Evolutionary conservation across 768 basidiomycete genomes (phyloP).

Genomic region (Trametes sanguinea): DNA sequence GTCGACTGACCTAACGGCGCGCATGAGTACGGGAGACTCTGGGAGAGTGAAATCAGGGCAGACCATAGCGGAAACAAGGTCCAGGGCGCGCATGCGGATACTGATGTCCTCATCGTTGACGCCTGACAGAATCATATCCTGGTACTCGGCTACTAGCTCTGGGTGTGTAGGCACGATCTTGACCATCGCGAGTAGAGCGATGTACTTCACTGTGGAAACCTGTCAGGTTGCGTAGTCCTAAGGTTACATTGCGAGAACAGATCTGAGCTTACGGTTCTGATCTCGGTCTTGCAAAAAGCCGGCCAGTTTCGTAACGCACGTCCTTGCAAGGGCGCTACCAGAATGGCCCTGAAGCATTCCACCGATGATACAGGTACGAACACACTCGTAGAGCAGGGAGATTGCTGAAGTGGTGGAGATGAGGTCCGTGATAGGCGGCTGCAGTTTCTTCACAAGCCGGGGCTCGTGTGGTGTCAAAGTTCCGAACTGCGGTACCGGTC

Average conservation of each 20-base stretch:
- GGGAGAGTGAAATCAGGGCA: constrained; percentile 20
- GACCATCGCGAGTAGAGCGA: constrained; percentile 90
- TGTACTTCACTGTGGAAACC: constrained; percentile 83
- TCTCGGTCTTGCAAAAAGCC: constrained; percentile 90
- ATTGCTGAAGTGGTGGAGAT: constrained; percentile 96
- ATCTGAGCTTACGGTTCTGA: constrained; percentile 78
- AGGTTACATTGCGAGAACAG: neutral
- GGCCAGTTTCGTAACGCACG: constrained; percentile 92
- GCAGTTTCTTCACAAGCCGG: constrained; percentile 90
- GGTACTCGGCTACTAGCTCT: constrained; percentile 86
- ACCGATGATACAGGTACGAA: constrained; percentile 96
- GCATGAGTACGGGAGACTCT: neutral
- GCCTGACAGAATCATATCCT: constrained; percentile 86
- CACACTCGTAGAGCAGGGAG: constrained; percentile 95
- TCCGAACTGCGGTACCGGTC: constrained; percentile 68
- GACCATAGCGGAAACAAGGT: constrained; percentile 93
- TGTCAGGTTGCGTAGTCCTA: neutral
- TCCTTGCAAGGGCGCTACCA: constrained; percentile 76
- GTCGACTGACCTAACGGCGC: constrained; percentile 66
- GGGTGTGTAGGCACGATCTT: constrained; percentile 95
- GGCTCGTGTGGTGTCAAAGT: constrained; percentile 90
- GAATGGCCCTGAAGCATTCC: constrained; percentile 86
- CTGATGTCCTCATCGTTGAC: constrained; percentile 93
- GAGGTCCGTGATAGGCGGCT: constrained; percentile 91
- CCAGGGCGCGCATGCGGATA: constrained; percentile 94